Conservation (phyloP, 345 rosid species). For the Camelina sativa region DNA sequence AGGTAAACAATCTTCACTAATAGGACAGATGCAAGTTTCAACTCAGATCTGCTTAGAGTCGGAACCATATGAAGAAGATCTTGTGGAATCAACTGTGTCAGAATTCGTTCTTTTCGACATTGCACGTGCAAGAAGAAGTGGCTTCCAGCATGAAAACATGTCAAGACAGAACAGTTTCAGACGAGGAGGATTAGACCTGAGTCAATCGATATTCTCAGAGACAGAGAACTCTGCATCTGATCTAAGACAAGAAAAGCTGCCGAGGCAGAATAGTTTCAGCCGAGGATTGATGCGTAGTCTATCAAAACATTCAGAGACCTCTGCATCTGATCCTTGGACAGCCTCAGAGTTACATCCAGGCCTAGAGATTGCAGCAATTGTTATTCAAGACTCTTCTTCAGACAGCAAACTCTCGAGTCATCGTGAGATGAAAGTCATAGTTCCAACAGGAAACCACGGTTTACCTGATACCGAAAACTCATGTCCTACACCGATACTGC, state of each 20-base stretch:
- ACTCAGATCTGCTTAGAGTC: slow-evolving; percentile 61
- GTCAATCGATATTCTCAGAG: slow-evolving; percentile 42
- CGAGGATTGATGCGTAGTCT: slow-evolving; percentile 36
- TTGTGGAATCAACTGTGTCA: slow-evolving; percentile 59
- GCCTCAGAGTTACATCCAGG: slow-evolving; percentile 56
- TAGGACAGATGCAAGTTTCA: slow-evolving; percentile 94
- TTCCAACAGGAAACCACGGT: slow-evolving; percentile 87
- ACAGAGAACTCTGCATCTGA: slow-evolving; percentile 36
- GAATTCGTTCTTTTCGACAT: slow-evolving; percentile 83
- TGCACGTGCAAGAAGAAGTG: slow-evolving; percentile 56
- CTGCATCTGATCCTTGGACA: slow-evolving; percentile 51
- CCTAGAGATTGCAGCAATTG: slow-evolving; percentile 77
- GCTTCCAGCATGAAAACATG: slow-evolving; percentile 27
- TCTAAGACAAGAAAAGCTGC: slow-evolving; percentile 43
- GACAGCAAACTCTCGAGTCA: slow-evolving; percentile 35
- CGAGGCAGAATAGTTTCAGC: slow-evolving; percentile 43
- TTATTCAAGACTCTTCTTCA: slow-evolving; percentile 62
- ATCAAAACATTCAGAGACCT: slow-evolving; percentile 44
- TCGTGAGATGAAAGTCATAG: slow-evolving; percentile 60
- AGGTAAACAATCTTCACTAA: slow-evolving; percentile 57
- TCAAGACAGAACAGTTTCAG: slow-evolving; percentile 44
- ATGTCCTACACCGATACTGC: slow-evolving; percentile 77
- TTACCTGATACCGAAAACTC: slow-evolving; percentile 59
- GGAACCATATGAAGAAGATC: slow-evolving; percentile 49
- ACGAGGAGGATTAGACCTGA: slow-evolving; percentile 15